Evolutionary conservation across 192 early-diverging fungal genomes (phyloP), one percentile per base, ranked within the genome.

Genomic region (Umbelopsis sp.): DNA sequence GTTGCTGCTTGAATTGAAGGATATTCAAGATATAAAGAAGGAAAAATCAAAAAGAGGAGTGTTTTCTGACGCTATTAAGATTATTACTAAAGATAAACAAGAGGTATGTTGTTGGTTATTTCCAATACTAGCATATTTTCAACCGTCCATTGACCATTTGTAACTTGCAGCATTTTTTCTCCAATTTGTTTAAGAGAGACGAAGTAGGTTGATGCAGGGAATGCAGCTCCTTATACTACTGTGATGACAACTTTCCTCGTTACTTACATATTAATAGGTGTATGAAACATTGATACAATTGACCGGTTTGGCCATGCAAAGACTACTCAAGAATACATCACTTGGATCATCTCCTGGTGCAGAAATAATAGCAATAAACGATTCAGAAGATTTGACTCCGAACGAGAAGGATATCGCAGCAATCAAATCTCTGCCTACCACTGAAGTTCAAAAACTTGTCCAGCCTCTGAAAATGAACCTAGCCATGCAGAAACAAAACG

Each of bases 101-200:
- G 91, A 94, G 86, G 93, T 93, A 81, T 36, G 69, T 45, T 45
- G 25, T 56, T 25, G 3, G 17, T 52, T 26, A 24, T n/a, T 67
- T 67, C 65, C 34, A 32, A 6, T 21, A 50, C 51, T 22, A 24
- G 24, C 24, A 66, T 44, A 38, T 45, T 41, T 38, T 41, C 3
- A 21, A 50, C 53, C 22, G 7, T 79, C 4, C 62, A n/a, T 65
- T 49, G 45, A 9, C 52, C 47, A 49, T 16, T 4, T 21, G 16
- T 21, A 16, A 6, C 41, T 65, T 66, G 34, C 73, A 92, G 91
- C 89, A 95, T 80, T 80, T 92, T 62, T 95, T 99, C 69, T 92
- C 94, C 14, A 99, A 98, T 74, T 83, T 99, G 56, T 98, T 99
- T 80, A 92, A 94, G 56, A 87, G 98, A 29, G 96, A 99, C 80